Conservation (phyloP, 163 green algal genomes). For the Chlamydomonas reinhardtii region DNA sequence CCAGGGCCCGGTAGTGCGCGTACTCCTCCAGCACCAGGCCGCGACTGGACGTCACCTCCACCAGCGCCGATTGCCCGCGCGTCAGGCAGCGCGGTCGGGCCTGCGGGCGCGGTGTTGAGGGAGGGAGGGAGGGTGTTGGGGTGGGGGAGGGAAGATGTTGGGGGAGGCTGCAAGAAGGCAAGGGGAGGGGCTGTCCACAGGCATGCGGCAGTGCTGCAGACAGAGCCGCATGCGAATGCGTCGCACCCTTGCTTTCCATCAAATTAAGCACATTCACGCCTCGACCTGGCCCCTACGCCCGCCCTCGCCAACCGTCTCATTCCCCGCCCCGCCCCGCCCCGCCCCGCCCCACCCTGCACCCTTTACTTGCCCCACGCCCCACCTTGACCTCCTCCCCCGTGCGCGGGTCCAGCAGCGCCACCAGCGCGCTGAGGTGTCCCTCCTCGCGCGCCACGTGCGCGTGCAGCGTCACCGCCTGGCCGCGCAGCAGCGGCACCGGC, state of each 20-base stretch:
- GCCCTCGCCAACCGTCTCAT: too few relatives aligned
- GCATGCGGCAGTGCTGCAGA: too few relatives aligned
- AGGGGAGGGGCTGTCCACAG: too few relatives aligned
- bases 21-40: slow-evolving; percentile 87
- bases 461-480: slow-evolving; percentile 84
- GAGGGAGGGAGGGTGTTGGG: background rate
- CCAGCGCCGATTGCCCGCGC: slow-evolving; percentile 80
- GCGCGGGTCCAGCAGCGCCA: slow-evolving; percentile 82
- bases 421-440: slow-evolving; percentile 77
- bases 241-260: too few relatives aligned
- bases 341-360: too few relatives aligned
- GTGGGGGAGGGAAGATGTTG: too few relatives aligned
- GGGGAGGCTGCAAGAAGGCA: too few relatives aligned
- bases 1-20: slow-evolving; percentile 80
- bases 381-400: slow-evolving; percentile 80
- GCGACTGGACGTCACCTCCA: slow-evolving; percentile 82
- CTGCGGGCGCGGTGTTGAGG: background rate
- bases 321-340: background rate
- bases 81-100: slow-evolving; percentile 45
- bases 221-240: too few relatives aligned
- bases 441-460: slow-evolving; percentile 84
- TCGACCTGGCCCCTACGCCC: too few relatives aligned
- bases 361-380: too few relatives aligned
- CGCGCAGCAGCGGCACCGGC: slow-evolving; percentile 69
- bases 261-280: too few relatives aligned